Conservation (phyloP, 768 basidiomycete species). For the Tulasnella sp. region DNA sequence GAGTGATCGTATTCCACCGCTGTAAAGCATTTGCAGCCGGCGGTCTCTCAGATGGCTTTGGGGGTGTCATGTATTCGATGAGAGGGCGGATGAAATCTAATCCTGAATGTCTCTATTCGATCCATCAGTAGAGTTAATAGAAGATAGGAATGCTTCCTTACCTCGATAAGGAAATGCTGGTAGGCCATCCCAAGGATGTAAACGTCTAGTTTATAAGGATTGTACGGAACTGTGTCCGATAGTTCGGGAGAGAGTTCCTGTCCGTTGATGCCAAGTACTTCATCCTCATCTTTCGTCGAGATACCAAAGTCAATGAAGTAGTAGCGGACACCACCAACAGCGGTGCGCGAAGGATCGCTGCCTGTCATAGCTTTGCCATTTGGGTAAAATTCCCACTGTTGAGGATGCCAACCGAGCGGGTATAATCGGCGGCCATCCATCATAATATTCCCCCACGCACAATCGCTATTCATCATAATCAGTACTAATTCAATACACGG, state of each 20-base stretch:
- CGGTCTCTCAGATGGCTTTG: constrained; percentile 9
- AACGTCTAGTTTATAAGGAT: constrained; percentile 28
- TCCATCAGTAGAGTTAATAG: not conserved
- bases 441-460: constrained; percentile 28
- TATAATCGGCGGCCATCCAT: constrained; percentile 24
- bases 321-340: constrained; percentile 14
- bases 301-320: constrained; percentile 29
- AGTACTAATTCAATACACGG: not conserved
- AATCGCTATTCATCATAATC: constrained; percentile 7
- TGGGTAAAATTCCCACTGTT: not conserved
- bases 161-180: not conserved
- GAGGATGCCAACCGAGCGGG: constrained; percentile 26
- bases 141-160: too few species aligned
- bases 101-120: not conserved
- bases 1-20: not conserved
- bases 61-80: constrained; percentile 23
- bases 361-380: not conserved
- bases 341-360: constrained; percentile 9
- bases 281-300: constrained; percentile 16
- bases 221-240: not conserved
- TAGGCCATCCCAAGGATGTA: constrained; percentile 25
- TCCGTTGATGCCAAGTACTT: constrained; percentile 1
- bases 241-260: constrained; percentile 27
- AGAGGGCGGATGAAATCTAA: constrained; percentile 14
- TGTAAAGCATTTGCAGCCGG: constrained; percentile 4